Evolutionary conservation across 441 rosid species (phyloP).

Genomic region (Manihot esculenta): DNA sequence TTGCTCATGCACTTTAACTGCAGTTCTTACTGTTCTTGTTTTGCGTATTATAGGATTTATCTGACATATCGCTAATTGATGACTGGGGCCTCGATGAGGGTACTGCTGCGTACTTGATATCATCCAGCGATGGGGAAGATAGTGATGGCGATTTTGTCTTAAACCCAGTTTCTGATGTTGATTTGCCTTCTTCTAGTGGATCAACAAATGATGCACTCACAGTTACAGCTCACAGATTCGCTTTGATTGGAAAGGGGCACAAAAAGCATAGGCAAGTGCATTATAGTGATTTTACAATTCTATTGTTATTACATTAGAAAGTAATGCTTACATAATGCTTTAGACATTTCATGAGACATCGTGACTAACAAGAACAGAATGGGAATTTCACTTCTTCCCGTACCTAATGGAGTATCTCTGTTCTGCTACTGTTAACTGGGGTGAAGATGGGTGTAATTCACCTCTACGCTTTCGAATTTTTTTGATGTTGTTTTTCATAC

Average conservation of each 20-base stretch:
- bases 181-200: conserved; percentile 45
- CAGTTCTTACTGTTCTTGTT: background rate
- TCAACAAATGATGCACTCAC: conserved; percentile 55
- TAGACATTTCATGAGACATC: background rate
- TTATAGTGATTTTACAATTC: background rate
- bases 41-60: conserved; percentile 41
- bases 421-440: background rate
- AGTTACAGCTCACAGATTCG: conserved; percentile 60
- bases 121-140: conserved; percentile 84
- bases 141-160: conserved; percentile 69
- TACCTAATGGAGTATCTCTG: too few species aligned
- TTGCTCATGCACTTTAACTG: background rate
- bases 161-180: conserved; percentile 53
- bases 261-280: conserved; percentile 58
- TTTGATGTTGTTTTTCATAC: background rate
- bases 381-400: too few species aligned
- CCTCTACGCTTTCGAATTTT: background rate
- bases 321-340: background rate
- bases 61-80: conserved; percentile 47
- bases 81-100: conserved; percentile 47
- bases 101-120: conserved; percentile 34
- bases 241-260: conserved; percentile 53
- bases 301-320: background rate
- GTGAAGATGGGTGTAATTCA: background rate
- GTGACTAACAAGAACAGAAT: background rate